Conservation (phyloP, 495 filamentous ascomycete species). For the Neurospora sp. region DNA sequence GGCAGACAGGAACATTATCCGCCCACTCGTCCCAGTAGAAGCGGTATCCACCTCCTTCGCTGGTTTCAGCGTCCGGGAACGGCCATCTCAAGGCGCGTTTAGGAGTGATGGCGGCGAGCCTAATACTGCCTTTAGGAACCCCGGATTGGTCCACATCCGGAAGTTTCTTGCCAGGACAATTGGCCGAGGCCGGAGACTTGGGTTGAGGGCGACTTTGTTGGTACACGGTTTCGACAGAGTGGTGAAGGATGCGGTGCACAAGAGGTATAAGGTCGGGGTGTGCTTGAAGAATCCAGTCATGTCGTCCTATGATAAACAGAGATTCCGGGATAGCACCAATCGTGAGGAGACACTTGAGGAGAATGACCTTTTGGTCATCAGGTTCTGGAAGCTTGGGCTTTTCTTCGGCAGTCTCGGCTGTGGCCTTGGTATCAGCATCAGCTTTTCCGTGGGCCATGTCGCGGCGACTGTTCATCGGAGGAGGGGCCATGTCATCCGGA, state of each 20-base stretch:
- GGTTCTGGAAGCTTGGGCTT: constrained; percentile 62
- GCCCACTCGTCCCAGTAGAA: constrained; percentile 99
- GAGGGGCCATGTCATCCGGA: constrained; percentile 55
- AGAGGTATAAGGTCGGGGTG: constrained; percentile 57
- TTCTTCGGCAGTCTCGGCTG: constrained; percentile 41
- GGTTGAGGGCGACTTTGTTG: constrained; percentile 23
- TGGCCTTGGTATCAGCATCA: constrained; percentile 38
- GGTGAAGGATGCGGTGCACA: constrained; percentile 73
- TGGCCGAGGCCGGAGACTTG: constrained; percentile 6
- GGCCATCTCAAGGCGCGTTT: constrained; percentile 67
- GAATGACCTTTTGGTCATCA: constrained; percentile 75
- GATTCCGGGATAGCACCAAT: constrained; percentile 92
- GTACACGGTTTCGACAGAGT: constrained; percentile 52
- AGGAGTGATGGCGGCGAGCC: constrained; percentile 40
- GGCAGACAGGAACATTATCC: constrained; percentile 84
- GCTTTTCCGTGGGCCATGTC: constrained; percentile 31
- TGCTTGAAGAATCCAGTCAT: constrained; percentile 79
- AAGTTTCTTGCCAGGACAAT: constrained; percentile 36
- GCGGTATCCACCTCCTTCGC: constrained; percentile 64
- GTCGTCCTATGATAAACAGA: constrained; percentile 82
- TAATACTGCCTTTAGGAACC: constrained; percentile 55
- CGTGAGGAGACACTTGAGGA: constrained; percentile 76
- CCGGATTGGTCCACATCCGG: constrained; percentile 51
- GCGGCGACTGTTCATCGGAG: constrained; percentile 17
- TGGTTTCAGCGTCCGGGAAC: constrained; percentile 61